phyloP scores from a whole-genome alignment of 2,329 filamentous ascomycete species.

The Fusarium heterosporum region DNA sequence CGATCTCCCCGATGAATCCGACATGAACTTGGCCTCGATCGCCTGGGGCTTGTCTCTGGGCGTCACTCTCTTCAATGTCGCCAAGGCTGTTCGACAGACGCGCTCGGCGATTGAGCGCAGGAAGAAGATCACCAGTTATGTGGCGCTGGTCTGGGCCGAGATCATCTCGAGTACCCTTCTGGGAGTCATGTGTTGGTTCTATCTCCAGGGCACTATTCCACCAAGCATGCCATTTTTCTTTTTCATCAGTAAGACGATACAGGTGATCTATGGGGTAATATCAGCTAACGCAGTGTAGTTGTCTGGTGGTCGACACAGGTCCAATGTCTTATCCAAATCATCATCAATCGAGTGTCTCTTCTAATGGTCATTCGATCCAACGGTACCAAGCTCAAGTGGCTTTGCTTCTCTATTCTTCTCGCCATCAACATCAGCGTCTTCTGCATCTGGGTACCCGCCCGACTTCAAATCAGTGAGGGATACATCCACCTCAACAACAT shows the following conservation, averaged over 20 bases:
- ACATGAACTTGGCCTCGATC: slow-evolving; percentile 48
- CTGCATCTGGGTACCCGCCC: slow-evolving; percentile 63
- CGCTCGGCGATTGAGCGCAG: slow-evolving; percentile 29
- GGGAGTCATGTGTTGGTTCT: slow-evolving; percentile 44
- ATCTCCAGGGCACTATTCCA: slow-evolving; percentile 36
- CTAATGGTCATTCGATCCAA: slow-evolving; percentile 55
- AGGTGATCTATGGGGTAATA: fast-evolving
- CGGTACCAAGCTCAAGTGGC: slow-evolving; percentile 57
- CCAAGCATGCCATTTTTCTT: slow-evolving; percentile 51
- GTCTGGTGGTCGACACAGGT: slow-evolving; percentile 53
- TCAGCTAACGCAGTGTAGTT: slow-evolving; percentile 37
- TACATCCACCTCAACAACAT: slow-evolving; percentile 59
- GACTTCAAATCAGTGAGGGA: slow-evolving; percentile 54
- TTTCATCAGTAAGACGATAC: slow-evolving; percentile 44
- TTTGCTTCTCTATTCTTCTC: slow-evolving; percentile 56
- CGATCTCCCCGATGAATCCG: slow-evolving; percentile 36
- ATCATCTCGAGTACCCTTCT: slow-evolving; percentile 45
- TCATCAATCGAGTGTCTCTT: slow-evolving; percentile 62
- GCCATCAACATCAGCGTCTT: slow-evolving; percentile 63
- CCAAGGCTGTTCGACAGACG: slow-evolving; percentile 42
- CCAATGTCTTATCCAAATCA: slow-evolving; percentile 61
- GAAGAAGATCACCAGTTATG: slow-evolving; percentile 42
- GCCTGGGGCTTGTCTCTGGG: slow-evolving; percentile 47
- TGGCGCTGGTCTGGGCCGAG: slow-evolving; percentile 40
- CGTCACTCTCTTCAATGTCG: slow-evolving; percentile 41